Conservation (phyloP, 2,329 filamentous ascomycete genomes). For the Berkeleyomyces rouxiae region DNA sequence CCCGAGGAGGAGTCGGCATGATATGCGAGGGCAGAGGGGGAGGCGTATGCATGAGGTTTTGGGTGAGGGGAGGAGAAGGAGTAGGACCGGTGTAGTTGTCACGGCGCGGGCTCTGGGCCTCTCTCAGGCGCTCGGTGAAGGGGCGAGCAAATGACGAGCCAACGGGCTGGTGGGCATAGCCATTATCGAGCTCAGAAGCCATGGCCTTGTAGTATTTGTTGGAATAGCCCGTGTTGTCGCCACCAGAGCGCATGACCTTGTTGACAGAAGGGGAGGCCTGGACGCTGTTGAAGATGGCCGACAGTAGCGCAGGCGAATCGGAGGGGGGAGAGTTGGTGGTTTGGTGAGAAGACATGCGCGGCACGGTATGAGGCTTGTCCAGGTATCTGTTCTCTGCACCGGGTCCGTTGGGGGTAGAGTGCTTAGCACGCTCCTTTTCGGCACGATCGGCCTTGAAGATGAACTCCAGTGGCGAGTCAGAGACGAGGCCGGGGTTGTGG, state of each 20-base stretch:
- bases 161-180: slow-evolving; percentile 2
- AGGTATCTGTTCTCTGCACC: not conserved
- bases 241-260: slow-evolving; percentile 4
- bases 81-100: not conserved
- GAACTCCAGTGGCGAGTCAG: slow-evolving; percentile 70
- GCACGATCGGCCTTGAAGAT: slow-evolving; percentile 79
- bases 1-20: slow-evolving; percentile 6
- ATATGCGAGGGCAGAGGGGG: not conserved
- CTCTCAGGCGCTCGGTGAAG: slow-evolving; percentile 7
- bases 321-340: slow-evolving; percentile 3
- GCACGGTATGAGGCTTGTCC: slow-evolving; percentile 8
- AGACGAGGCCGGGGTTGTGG: slow-evolving; percentile 13
- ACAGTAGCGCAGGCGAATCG: slow-evolving; percentile 5
- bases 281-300: slow-evolving; percentile 5
- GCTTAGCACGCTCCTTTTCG: slow-evolving; percentile 44
- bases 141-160: slow-evolving; percentile 8
- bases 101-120: slow-evolving; percentile 3
- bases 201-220: slow-evolving; percentile 10
- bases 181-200: slow-evolving; percentile 8
- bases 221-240: not conserved
- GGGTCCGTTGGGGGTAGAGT: not conserved
- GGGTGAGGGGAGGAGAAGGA: not conserved
- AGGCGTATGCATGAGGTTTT: slow-evolving; percentile 2
- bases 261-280: slow-evolving; percentile 12
- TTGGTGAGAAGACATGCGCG: not conserved